A percentile compares a stretch with the other conserved stretches of the same genome.
phyloP scores from a whole-genome alignment of 2,329 filamentous ascomycete genomes.

The Colletotrichum magnum region DNA sequence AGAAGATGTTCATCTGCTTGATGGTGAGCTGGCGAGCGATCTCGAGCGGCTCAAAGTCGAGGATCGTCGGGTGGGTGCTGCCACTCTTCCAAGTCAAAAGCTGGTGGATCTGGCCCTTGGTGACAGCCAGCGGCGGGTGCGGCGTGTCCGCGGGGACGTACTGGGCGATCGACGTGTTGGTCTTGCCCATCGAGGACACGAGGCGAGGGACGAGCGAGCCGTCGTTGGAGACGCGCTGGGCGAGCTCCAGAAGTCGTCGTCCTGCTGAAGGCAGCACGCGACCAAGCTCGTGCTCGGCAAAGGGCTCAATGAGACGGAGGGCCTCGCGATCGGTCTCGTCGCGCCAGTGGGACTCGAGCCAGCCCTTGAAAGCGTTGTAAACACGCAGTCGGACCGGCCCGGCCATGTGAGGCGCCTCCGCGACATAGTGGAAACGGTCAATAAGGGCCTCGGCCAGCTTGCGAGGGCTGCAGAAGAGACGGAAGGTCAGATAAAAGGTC shows the following conservation, averaged over 20 bases:
- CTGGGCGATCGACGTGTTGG: slow-evolving; percentile 80
- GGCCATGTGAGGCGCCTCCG: slow-evolving; percentile 79
- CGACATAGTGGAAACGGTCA: slow-evolving; percentile 92
- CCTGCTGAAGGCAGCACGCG: slow-evolving; percentile 81
- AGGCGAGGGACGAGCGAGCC: slow-evolving; percentile 85
- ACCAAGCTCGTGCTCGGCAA: slow-evolving; percentile 81
- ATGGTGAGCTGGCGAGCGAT: slow-evolving; percentile 92
- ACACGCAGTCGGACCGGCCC: slow-evolving; percentile 89
- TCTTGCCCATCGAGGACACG: slow-evolving; percentile 90
- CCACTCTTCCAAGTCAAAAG: slow-evolving; percentile 83
- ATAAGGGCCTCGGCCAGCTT: slow-evolving; percentile 87
- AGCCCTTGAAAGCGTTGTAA: slow-evolving; percentile 97
- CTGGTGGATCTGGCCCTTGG: slow-evolving; percentile 81
- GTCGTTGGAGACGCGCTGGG: slow-evolving; percentile 81
- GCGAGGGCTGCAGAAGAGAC: slow-evolving; percentile 87
- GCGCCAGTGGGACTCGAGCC: slow-evolving; percentile 97
- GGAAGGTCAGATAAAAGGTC: slow-evolving; percentile 96
- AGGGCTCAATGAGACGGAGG: slow-evolving; percentile 81
- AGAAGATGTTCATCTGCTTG: slow-evolving; percentile 93
- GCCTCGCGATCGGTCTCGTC: slow-evolving; percentile 84
- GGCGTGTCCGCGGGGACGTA: slow-evolving; percentile 80
- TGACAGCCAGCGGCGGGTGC: slow-evolving; percentile 77
- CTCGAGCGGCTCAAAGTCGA: slow-evolving; percentile 94
- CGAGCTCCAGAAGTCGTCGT: slow-evolving; percentile 83
- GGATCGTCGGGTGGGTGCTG: slow-evolving; percentile 77